A percentile compares a stretch with the other conserved stretches of the same genome.
Evolutionary conservation across 805 yeast species (phyloP).

Genomic region (Zygosaccharomyces lentus): DNA sequence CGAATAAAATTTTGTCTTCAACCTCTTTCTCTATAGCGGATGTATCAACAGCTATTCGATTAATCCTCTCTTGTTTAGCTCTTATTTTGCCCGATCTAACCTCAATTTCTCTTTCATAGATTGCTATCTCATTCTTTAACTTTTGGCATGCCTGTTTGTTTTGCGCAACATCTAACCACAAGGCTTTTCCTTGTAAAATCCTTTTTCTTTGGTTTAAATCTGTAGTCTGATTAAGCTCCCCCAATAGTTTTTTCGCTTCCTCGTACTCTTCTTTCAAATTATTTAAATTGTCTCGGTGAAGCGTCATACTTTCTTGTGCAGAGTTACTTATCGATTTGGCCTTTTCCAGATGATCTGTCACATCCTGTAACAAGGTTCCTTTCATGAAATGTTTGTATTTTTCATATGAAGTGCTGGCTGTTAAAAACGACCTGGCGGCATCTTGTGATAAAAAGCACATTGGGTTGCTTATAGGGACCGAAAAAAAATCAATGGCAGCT

Average conservation of each 20-base stretch:
- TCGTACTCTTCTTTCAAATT: slow-evolving; percentile 40
- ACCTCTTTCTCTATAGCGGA: slow-evolving; percentile 17
- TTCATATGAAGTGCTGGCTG: slow-evolving; percentile 64
- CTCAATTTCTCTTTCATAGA: slow-evolving; percentile 19
- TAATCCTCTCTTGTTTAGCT: slow-evolving; percentile 28
- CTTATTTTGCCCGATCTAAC: slow-evolving; percentile 17
- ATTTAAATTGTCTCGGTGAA: slow-evolving; percentile 39
- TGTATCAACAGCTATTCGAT: slow-evolving; percentile 23
- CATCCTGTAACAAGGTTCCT: slow-evolving; percentile 70
- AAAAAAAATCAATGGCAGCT: slow-evolving; percentile 62
- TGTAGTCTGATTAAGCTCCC: slow-evolving; percentile 40
- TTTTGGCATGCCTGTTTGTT: slow-evolving; percentile 19
- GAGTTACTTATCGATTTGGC: slow-evolving; percentile 36
- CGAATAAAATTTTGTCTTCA: slow-evolving; percentile 11
- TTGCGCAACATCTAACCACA: slow-evolving; percentile 43
- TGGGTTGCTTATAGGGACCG: slow-evolving; percentile 82
- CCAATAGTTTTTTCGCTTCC: slow-evolving; percentile 41
- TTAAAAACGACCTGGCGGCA: slow-evolving; percentile 83
- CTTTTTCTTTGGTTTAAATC: slow-evolving; percentile 39
- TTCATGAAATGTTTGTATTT: slow-evolving; percentile 76
- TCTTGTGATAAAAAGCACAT: slow-evolving; percentile 92
- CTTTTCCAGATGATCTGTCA: slow-evolving; percentile 48
- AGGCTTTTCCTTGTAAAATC: slow-evolving; percentile 43
- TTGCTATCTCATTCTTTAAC: slow-evolving; percentile 15
- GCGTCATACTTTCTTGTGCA: slow-evolving; percentile 40